phyloP scores from a whole-genome alignment of 306 rosid genomes.

The Vachellia collinsii region DNA sequence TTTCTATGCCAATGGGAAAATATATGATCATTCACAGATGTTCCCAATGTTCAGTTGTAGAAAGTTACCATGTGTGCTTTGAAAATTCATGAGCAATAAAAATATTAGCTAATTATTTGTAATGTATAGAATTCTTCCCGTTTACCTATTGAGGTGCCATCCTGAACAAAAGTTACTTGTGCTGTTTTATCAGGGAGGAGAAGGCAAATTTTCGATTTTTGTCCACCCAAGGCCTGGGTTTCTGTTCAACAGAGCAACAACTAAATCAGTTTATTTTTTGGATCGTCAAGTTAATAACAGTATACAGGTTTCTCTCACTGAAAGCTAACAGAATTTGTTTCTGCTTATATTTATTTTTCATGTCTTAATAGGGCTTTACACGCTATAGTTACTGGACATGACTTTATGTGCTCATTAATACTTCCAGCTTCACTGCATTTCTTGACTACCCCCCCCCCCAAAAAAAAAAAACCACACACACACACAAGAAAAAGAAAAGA shows the following conservation, averaged over 20 bases:
- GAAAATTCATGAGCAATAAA: constrained; percentile 6
- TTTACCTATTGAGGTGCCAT: constrained; percentile 22
- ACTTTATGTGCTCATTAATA: background rate
- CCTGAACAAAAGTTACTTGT: constrained; percentile 30
- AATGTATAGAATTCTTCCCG: constrained; percentile 28
- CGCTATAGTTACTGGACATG: background rate
- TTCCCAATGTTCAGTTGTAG: constrained; percentile 5
- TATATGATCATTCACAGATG: constrained; percentile 3
- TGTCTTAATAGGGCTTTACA: background rate
- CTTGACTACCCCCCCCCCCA: background rate
- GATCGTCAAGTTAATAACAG: constrained; percentile 94
- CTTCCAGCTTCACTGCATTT: background rate
- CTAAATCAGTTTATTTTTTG: constrained; percentile 78
- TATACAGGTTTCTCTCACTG: constrained; percentile 68
- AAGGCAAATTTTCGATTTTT: constrained; percentile 69
- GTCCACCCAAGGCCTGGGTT: constrained; percentile 97
- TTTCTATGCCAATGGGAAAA: constrained; percentile 1
- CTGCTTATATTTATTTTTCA: background rate
- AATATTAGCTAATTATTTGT: constrained; percentile 7
- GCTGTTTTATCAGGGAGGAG: constrained; percentile 71
- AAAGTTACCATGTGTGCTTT: constrained; percentile 11
- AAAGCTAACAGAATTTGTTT: background rate
- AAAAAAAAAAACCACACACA: too few relatives aligned
- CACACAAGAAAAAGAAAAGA: too few relatives aligned
- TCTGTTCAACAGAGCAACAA: constrained; percentile 78